phyloP scores from a whole-genome alignment of 495 filamentous ascomycete genomes.

The Aspergillus nidulans region DNA sequence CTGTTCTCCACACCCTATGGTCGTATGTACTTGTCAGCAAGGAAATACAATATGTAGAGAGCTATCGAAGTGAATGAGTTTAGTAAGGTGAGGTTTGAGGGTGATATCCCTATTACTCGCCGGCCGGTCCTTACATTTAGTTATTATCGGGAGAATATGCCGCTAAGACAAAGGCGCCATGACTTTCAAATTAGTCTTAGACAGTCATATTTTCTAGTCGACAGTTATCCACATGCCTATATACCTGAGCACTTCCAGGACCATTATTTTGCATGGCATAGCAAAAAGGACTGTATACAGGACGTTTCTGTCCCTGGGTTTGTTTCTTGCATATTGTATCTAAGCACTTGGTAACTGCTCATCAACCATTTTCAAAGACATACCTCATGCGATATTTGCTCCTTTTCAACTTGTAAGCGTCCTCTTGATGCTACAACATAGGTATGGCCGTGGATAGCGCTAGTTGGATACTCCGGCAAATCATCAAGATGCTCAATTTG shows the following conservation, averaged over 20 bases:
- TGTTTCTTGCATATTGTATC: slow-evolving; percentile 8
- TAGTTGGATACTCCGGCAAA: slow-evolving; percentile 11
- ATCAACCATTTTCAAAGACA: slow-evolving; percentile 7
- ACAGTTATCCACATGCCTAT: slow-evolving; percentile 6
- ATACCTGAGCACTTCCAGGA: slow-evolving; percentile 9
- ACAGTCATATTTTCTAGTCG: too few species aligned
- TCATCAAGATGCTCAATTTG: slow-evolving; percentile 9
- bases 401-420: neutral
- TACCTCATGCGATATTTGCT: neutral
- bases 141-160: too few species aligned
- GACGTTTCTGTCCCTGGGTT: neutral
- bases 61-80: too few species aligned
- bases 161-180: too few species aligned
- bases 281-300: neutral
- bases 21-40: too few species aligned
- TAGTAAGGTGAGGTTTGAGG: too few species aligned
- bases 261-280: slow-evolving; percentile 2
- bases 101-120: too few species aligned
- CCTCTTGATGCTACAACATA: neutral
- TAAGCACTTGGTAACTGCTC: slow-evolving; percentile 4
- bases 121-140: too few species aligned
- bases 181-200: too few species aligned
- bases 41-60: too few species aligned
- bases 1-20: too few species aligned
- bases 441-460: neutral